Evolutionary conservation across 805 yeast genomes (phyloP), one percentile per base, ranked within the genome.

Genomic region (Suhomyces emberorum): DNA sequence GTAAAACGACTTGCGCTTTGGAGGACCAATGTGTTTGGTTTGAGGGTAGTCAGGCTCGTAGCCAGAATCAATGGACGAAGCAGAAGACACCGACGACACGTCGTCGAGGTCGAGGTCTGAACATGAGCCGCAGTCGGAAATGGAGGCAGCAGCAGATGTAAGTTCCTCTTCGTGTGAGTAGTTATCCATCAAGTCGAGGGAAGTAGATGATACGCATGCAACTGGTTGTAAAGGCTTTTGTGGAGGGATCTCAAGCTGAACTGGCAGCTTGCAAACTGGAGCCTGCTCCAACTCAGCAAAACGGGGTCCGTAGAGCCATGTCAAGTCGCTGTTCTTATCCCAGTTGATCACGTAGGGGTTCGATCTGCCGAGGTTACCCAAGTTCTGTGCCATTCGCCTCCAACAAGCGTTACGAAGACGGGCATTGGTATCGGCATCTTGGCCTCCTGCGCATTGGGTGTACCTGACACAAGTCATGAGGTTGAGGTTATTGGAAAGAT

Each of bases 301-400:
- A 38, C 61, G 59, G 15, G 81, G 81, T 1, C 81, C 81, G 46
- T 70, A 76, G 33, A 76, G 59, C 62, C 76, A 74, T 3, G 79
- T 76, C 32, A 73, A 66, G 47, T 76, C 81, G 40, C 72, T 71
- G 38, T 60, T 66, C 48, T 76, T 76, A 46, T 62, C 66, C 81
- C 81, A 76, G 52, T 76, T 75, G 27, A 76, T 74, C 23, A 43
- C 42, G 4, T 61, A 54, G 1, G 81, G 80, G 36, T 63, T 51
- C 6, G 69, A 40, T 34, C 61, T 66, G 12, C 34, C 30, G 15
- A 68, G 49, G 4, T 47, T 20, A 26, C 48, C 34, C 29, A 61
- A 42, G 36, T 60, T 61, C 43, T 65, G 64, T 39, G 46, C 46
- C 48, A 61, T 55, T 34, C 71, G 45, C 39, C 74, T 57, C 74